A percentile compares a stretch with the other conserved stretches of the same genome.
These are phyloP conservation scores for Cornus controversa DNA, from an alignment of 148 eudicot species.

Conservation along the genomic window DNA sequence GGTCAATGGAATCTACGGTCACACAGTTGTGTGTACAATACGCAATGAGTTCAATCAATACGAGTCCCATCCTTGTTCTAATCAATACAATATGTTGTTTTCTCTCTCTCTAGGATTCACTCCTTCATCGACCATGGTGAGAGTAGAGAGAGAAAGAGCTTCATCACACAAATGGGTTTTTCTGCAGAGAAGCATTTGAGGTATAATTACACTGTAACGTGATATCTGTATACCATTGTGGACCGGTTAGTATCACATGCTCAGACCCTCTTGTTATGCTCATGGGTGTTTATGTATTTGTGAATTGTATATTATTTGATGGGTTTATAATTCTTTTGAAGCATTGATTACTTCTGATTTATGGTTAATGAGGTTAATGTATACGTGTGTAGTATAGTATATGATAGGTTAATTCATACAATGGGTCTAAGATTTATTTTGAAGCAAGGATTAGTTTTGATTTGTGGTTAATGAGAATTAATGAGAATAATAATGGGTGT, in stretches of 20 bases:
- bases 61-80: not conserved
- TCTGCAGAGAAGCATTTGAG: not conserved
- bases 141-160: not conserved
- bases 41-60: not conserved
- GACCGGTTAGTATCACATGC: slow-evolving; percentile 20
- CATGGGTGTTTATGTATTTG: not conserved
- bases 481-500: too few relatives aligned
- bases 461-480: too few relatives aligned
- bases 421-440: too few relatives aligned
- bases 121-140: not conserved
- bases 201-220: not conserved
- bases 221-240: slow-evolving; percentile 16
- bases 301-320: not conserved
- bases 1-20: slow-evolving; percentile 6
- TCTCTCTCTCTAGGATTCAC: not conserved
- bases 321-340: not conserved
- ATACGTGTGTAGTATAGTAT: too few relatives aligned
- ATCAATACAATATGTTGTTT: not conserved
- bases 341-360: slow-evolving; percentile 8
- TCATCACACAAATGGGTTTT: not conserved
- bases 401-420: too few relatives aligned
- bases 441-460: too few relatives aligned
- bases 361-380: slow-evolving; percentile 9
- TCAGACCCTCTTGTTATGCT: slow-evolving; percentile 1
- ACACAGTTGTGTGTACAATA: not conserved